Percentiles rank a stretch among this genome's conserved stretches.
These are phyloP conservation scores for Linnemannia schmuckeri DNA, from an alignment of 192 early-diverging fungal genomes.

Conservation along the genomic window DNA sequence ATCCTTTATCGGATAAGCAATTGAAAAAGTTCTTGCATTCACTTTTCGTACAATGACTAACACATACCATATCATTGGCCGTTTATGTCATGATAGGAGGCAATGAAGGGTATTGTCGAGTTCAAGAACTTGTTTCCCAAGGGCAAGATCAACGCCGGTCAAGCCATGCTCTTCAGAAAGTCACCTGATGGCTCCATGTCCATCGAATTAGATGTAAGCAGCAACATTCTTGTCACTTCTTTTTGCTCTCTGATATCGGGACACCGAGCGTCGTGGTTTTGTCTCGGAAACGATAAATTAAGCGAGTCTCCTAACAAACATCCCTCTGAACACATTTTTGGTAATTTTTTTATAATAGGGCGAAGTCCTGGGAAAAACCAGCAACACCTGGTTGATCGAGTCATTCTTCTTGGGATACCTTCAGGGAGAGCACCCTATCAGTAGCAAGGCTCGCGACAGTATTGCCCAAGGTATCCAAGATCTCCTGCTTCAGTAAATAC, in stretches of 20 bases:
- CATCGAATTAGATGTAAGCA: constrained; percentile 57
- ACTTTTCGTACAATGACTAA: too few relatives aligned
- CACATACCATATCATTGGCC: too few relatives aligned
- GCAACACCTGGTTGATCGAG: constrained; percentile 64
- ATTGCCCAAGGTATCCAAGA: constrained; percentile 45
- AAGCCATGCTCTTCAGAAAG: constrained; percentile 61
- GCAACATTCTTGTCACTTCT: background rate
- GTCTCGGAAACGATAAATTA: constrained; percentile 5
- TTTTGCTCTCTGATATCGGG: background rate
- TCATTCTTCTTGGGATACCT: constrained; percentile 68
- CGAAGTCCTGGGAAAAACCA: constrained; percentile 56
- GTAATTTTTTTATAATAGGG: constrained; percentile 36
- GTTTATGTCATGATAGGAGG: constrained; percentile 31
- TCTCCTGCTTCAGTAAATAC: constrained; percentile 35
- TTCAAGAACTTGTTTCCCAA: constrained; percentile 67
- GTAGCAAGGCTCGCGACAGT: constrained; percentile 54
- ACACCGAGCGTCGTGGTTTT: background rate
- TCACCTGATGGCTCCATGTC: constrained; percentile 54
- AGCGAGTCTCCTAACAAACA: background rate
- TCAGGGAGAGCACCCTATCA: constrained; percentile 58
- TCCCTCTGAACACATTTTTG: background rate
- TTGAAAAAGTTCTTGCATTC: background rate
- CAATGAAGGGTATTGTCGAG: constrained; percentile 62
- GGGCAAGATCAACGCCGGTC: constrained; percentile 59
- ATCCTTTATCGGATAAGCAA: background rate